Conservation (phyloP, 257 asterid species). For the Nicotiana attenuata region DNA sequence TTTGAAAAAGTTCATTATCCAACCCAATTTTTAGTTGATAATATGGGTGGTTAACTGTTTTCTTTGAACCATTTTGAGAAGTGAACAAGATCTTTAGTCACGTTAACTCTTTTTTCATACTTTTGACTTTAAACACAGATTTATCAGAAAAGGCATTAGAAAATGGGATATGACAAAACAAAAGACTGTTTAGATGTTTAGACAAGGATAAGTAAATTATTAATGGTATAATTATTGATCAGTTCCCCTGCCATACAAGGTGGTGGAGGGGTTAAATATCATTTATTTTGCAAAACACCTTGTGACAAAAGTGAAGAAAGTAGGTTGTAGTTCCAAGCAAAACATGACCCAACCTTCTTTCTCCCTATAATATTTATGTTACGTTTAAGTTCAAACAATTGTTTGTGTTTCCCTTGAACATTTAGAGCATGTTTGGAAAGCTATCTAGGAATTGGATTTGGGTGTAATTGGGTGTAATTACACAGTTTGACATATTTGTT, state of each 20-base stretch:
- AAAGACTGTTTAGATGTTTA: neutral
- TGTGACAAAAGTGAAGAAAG: constrained; percentile 9
- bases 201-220: neutral
- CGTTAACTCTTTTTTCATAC: neutral
- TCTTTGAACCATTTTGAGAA: no score
- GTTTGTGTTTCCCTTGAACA: no score
- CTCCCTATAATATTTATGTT: no score
- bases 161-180: neutral
- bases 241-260: neutral
- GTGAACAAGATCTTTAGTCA: neutral
- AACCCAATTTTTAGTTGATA: no score
- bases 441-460: no score
- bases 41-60: no score
- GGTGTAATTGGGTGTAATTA: no score
- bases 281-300: neutral
- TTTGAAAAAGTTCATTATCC: no score
- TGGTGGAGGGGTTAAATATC: neutral
- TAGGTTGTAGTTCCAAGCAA: constrained; percentile 32
- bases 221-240: constrained; percentile 1
- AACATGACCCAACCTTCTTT: constrained; percentile 33
- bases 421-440: no score
- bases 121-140: neutral
- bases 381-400: no score
- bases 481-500: no score
- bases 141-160: neutral